Conservation (phyloP, 495 filamentous ascomycete species). For the Rhizodiscina lignyota region DNA sequence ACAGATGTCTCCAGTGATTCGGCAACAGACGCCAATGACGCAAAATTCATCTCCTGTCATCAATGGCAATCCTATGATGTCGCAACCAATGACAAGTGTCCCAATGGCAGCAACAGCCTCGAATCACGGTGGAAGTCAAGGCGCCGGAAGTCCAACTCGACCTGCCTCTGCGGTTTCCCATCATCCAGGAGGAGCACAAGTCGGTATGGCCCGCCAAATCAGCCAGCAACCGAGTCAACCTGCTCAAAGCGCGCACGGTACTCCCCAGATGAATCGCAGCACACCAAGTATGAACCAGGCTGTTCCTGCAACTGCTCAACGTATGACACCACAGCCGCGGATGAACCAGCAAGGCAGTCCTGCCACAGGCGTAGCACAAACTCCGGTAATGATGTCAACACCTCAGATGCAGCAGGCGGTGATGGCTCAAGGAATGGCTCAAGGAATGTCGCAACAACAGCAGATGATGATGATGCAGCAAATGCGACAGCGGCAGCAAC, state of each 20-base stretch:
- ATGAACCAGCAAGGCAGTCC: slow-evolving; percentile 17
- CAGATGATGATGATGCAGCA: not conserved
- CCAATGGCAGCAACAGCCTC: slow-evolving; percentile 71
- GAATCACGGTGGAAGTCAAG: slow-evolving; percentile 52
- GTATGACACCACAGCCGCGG: slow-evolving; percentile 31
- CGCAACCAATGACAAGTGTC: slow-evolving; percentile 33
- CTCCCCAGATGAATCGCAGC: slow-evolving; percentile 62
- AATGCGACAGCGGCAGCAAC: not conserved
- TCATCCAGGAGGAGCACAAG: slow-evolving; percentile 35
- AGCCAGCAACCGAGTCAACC: slow-evolving; percentile 47
- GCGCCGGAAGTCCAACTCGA: slow-evolving; percentile 56
- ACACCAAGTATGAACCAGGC: slow-evolving; percentile 50
- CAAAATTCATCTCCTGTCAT: slow-evolving; percentile 62
- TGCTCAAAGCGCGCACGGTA: slow-evolving; percentile 54
- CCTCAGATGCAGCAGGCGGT: not conserved
- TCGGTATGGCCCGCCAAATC: slow-evolving; percentile 62
- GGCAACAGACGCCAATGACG: slow-evolving; percentile 59
- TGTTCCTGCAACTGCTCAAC: slow-evolving; percentile 31
- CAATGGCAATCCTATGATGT: slow-evolving; percentile 25
- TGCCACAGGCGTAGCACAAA: slow-evolving; percentile 44
- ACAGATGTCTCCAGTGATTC: slow-evolving; percentile 56
- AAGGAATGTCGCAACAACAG: not conserved
- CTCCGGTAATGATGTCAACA: slow-evolving; percentile 25
- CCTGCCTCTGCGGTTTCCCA: slow-evolving; percentile 64
- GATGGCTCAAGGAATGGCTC: not conserved